Evolutionary conservation across 495 filamentous ascomycete species (phyloP), one percentile per base, ranked within the genome.

Genomic region (Penicillium pulvis): DNA sequence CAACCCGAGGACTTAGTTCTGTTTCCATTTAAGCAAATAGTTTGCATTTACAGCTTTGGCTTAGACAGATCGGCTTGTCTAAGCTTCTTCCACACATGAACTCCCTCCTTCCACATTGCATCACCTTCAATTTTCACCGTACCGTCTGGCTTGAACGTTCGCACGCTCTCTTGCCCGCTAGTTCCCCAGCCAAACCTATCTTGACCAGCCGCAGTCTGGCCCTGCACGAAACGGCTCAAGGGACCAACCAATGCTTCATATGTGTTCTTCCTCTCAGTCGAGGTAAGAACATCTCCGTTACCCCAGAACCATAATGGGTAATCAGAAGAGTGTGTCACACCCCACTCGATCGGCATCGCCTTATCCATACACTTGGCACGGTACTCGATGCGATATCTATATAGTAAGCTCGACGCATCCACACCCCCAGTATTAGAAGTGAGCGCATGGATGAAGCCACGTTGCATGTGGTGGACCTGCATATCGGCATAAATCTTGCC

Each of bases 241-340:
- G 77, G 77, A 4, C 70, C 74, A 43, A 81, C 67, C 51, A 82
- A 73, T 2, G 73, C 70, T 35, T 63, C 56, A 12, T 39, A 44
- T 6, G 79, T 61, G 12, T 78, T 24, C 19, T n/a, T 48, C 66
- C 80, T 80, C 70, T 86, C 83, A 46, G 57, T 42, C 10, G 59
- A 53, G 12, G 58, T 65, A 7, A 86, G 46, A 0, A 55, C 35
- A 43, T 71, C 62, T 19, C 80, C 80, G 66, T 81, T 76, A 0
- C 83, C 83, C 77, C 78, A 84, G 53, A 85, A 80, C 83, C 83
- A 86, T 20, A 84, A 72, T 48, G 76, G 67, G 70, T 81, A 75
- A 61, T 86, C 83, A 2, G 80, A 81, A 10, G 72, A 76, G 61
- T 86, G 83, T 33, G 82, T 85, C 12, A 83, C 83, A 6, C 82